A percentile compares a stretch with the other conserved stretches of the same genome.
Evolutionary conservation across 1,284 basidiomycete genomes (phyloP).

Genomic region (Athelia psychrophila): DNA sequence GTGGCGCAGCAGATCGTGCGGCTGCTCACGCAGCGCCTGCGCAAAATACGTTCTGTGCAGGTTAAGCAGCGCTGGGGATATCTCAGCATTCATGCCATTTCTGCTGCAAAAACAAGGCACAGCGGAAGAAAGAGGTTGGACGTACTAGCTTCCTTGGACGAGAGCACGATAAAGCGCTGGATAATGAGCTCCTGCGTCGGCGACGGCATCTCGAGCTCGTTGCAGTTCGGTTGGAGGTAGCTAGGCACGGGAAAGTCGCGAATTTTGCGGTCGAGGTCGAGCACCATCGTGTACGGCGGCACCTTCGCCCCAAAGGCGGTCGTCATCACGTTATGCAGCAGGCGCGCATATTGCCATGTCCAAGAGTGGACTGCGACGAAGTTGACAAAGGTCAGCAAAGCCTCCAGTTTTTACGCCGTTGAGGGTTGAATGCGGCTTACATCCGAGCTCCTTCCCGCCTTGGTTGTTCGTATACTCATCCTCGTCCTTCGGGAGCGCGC

Average conservation of each 20-base stretch:
- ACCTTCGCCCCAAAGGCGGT: constrained; percentile 52
- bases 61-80: constrained; percentile 53
- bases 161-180: constrained; percentile 47
- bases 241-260: constrained; percentile 53
- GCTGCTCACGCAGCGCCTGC: constrained; percentile 58
- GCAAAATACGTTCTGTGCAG: constrained; percentile 68
- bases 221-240: constrained; percentile 39
- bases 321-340: constrained; percentile 50
- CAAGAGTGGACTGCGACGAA: constrained; percentile 48
- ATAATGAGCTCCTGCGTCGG: constrained; percentile 24
- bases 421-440: constrained; percentile 35
- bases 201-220: constrained; percentile 11
- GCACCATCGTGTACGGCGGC: constrained; percentile 43
- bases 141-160: constrained; percentile 58
- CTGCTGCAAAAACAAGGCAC: constrained; percentile 2
- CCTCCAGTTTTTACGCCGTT: neutral
- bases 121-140: neutral
- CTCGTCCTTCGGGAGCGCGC: constrained; percentile 46
- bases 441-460: constrained; percentile 42
- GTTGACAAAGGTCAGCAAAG: neutral
- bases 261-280: constrained; percentile 47
- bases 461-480: constrained; percentile 34
- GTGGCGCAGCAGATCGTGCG: constrained; percentile 54
- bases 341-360: constrained; percentile 49
- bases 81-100: neutral